Base-by-base conservation (phyloP, 177 flowering plant species). In the Tripterygium wilfordii region DNA sequence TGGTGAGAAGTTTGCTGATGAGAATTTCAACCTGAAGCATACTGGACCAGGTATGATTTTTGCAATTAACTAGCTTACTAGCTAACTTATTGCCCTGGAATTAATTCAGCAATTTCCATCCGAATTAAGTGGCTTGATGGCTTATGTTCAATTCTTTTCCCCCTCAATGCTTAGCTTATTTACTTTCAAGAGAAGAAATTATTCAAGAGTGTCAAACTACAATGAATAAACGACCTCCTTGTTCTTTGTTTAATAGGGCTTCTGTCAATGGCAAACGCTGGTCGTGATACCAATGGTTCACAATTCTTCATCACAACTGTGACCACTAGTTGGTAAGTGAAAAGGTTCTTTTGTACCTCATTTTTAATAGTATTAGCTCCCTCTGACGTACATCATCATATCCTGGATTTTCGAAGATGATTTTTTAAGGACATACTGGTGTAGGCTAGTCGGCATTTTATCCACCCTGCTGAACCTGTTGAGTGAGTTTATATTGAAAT, bases 11-110 rank as follows among this genome's bases (percentile, higher is more conserved):
- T 76, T 79, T 58, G 50, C 75, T 8, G 84, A 78, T 54, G 84
- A 78, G 47, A 78, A 78, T 57, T 78, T 78, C 47, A 61, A 68
- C 36, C 47, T 78, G 48, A 76, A 73, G 59, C 85, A 79, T 56
- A 62, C 74, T 36, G 73, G 65, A 27, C 79, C 84, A 48, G 84
- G 84, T 72, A 55, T 45, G 46, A 30, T 30, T n/a, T n/a, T n/a
- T n/a, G n/a, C n/a, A n/a, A n/a, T n/a, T n/a, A n/a, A 30, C 5
- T 12, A 10, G 21, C 8, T 19, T 9, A n/a, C 3, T 30, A 29
- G 8, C 18, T 40, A 14, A 14, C 13, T 9, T 18, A 8, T 3
- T 26, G 8, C 30, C 33, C 7, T 6, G 7, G 7, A 30, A 6
- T 30, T 30, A 30, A 30, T 30, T 6, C 33, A 12, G 12, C 8